Conservation (phyloP, 2,329 filamentous ascomycete species). For the Trichophaea hybrida region DNA sequence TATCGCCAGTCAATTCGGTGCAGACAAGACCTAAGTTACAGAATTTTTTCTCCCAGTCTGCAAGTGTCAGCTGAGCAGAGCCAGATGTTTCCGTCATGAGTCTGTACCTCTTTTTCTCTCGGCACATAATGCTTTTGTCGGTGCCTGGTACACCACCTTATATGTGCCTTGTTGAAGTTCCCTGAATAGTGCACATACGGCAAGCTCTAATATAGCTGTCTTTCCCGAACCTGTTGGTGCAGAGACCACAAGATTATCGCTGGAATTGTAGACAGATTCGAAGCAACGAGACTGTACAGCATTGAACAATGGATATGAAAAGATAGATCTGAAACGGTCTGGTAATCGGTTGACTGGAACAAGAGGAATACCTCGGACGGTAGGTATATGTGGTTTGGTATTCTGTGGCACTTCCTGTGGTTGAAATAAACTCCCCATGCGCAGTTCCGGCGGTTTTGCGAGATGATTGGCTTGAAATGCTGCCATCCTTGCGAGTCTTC, state of each 20-base stretch:
- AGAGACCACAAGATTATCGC: slow-evolving; percentile 65
- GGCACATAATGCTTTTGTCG: slow-evolving; percentile 67
- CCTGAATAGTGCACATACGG: slow-evolving; percentile 57
- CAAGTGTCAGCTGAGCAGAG: slow-evolving; percentile 20
- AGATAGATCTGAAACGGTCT: slow-evolving; percentile 54
- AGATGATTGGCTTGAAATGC: background rate
- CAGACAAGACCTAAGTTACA: slow-evolving; percentile 50
- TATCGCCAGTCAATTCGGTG: slow-evolving; percentile 71
- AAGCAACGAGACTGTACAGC: slow-evolving; percentile 74
- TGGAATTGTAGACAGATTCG: slow-evolving; percentile 46
- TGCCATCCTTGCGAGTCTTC: background rate
- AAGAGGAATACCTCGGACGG: slow-evolving; percentile 33
- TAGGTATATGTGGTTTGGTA: slow-evolving; percentile 21
- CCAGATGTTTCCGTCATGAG: background rate
- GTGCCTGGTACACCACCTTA: slow-evolving; percentile 75
- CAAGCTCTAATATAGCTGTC: slow-evolving; percentile 66
- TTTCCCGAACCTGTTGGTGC: slow-evolving; percentile 79
- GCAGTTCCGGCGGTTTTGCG: background rate
- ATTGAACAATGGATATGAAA: slow-evolving; percentile 64
- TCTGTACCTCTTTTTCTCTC: slow-evolving; percentile 39
- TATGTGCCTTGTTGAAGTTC: slow-evolving; percentile 44
- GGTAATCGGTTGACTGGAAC: slow-evolving; percentile 38
- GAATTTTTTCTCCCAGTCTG: slow-evolving; percentile 70
- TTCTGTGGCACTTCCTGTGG: slow-evolving; percentile 15
- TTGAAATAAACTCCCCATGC: background rate